These are phyloP conservation scores for Malus hybrid DNA, from an alignment of 331 rosid species.

Conservation along the genomic window DNA sequence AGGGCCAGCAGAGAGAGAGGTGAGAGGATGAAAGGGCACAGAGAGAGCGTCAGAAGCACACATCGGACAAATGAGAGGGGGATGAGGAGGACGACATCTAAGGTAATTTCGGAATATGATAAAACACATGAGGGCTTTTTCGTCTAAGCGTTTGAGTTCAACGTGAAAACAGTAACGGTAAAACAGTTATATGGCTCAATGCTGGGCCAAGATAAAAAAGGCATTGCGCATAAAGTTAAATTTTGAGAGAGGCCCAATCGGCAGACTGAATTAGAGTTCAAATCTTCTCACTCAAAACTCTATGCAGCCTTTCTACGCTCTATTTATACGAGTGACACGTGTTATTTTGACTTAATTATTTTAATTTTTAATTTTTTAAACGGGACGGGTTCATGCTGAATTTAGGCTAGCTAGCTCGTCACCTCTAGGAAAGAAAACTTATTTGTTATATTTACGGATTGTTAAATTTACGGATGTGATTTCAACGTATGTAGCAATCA, in stretches of 20 bases:
- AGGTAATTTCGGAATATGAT: conserved; percentile 8
- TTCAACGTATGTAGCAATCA: too few species aligned
- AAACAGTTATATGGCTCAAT: background rate
- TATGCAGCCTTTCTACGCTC: too few species aligned
- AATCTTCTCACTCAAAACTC: too few species aligned
- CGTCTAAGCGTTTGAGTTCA: background rate
- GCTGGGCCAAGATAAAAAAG: background rate
- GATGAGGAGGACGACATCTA: background rate
- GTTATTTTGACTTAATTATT: too few species aligned
- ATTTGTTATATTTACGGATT: too few species aligned
- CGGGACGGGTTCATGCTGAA: too few species aligned
- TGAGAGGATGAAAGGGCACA: conserved; percentile 13
- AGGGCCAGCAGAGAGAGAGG: conserved; percentile 13
- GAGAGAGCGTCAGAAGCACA: conserved; percentile 12
- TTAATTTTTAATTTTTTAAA: too few species aligned
- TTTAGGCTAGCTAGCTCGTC: too few species aligned
- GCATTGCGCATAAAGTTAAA: background rate
- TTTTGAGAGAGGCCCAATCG: background rate
- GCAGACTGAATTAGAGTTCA: background rate
- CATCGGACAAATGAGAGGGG: conserved; percentile 16
- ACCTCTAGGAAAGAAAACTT: too few species aligned
- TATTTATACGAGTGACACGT: too few species aligned
- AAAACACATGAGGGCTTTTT: conserved; percentile 2
- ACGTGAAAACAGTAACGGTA: background rate
- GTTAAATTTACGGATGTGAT: too few species aligned